These are phyloP conservation scores for Ceratopteris richardii DNA, from an alignment of 75 land plant species.

Conservation along the genomic window DNA sequence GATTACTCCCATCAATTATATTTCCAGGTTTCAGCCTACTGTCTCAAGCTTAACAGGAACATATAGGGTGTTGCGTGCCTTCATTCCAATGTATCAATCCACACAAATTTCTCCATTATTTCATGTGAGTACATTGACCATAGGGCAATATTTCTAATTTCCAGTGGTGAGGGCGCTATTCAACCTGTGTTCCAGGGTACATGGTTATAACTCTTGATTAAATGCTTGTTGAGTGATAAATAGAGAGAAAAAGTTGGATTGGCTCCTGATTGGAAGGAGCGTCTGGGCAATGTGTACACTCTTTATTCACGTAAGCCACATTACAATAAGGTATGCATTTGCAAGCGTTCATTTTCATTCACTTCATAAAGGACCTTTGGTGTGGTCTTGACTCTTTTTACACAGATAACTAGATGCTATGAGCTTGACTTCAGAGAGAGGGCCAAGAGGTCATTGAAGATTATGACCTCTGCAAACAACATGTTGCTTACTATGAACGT, in stretches of 20 bases:
- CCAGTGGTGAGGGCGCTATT: too few species aligned
- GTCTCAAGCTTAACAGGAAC: conserved; percentile 58
- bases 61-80: conserved; percentile 51
- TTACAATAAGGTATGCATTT: conserved; percentile 48
- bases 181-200: too few species aligned
- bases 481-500: conserved; percentile 73
- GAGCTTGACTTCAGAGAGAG: conserved; percentile 75
- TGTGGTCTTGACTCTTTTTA: neutral
- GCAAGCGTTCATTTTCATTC: too few species aligned
- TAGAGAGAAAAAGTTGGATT: conserved; percentile 23
- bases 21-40: conserved; percentile 67
- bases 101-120: conserved; percentile 36
- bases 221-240: neutral
- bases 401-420: conserved; percentile 41
- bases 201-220: too few species aligned
- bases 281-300: conserved; percentile 32
- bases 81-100: conserved; percentile 58
- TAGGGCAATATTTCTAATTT: too few species aligned
- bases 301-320: conserved; percentile 49
- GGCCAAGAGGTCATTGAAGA: conserved; percentile 36
- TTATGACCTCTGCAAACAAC: conserved; percentile 67
- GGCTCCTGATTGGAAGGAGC: conserved; percentile 50
- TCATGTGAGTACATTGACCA: conserved; percentile 33
- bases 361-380: too few species aligned
- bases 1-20: too few species aligned